Conservation (phyloP, 352 stramenopile genomes). For the Albugo laibachii region DNA sequence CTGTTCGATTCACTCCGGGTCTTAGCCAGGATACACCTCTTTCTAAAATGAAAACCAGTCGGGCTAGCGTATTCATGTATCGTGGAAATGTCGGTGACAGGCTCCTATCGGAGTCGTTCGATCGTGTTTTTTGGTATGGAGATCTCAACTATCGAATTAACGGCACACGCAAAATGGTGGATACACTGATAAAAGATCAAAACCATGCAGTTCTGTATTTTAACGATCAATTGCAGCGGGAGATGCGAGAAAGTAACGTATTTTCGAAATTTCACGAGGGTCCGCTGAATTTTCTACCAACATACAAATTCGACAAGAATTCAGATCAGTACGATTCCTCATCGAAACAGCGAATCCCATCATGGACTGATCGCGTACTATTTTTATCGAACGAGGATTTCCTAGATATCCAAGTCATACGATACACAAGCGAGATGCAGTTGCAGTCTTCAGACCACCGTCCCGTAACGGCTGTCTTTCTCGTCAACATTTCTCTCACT, state of each 20-base stretch:
- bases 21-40: neutral
- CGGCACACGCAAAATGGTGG: conserved; percentile 74
- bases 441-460: conserved; percentile 62
- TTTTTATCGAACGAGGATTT: conserved; percentile 35
- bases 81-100: neutral
- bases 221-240: conserved; percentile 81
- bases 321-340: conserved; percentile 86
- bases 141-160: conserved; percentile 91
- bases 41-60: neutral
- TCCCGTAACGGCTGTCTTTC: conserved; percentile 39
- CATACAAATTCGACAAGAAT: conserved; percentile 93
- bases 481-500: conserved; percentile 18
- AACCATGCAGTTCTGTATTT: conserved; percentile 60
- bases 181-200: conserved; percentile 47
- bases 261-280: conserved; percentile 85
- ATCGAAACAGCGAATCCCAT: conserved; percentile 86
- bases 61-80: neutral
- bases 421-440: conserved; percentile 40
- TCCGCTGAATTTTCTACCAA: conserved; percentile 81
- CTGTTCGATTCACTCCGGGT: neutral
- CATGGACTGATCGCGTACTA: conserved; percentile 92
- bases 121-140: conserved; percentile 86
- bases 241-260: conserved; percentile 57
- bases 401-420: conserved; percentile 27
- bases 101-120: conserved; percentile 39